Base-by-base conservation (phyloP, 2,329 filamentous ascomycete genomes). In the Karstenula rhodostoma region DNA sequence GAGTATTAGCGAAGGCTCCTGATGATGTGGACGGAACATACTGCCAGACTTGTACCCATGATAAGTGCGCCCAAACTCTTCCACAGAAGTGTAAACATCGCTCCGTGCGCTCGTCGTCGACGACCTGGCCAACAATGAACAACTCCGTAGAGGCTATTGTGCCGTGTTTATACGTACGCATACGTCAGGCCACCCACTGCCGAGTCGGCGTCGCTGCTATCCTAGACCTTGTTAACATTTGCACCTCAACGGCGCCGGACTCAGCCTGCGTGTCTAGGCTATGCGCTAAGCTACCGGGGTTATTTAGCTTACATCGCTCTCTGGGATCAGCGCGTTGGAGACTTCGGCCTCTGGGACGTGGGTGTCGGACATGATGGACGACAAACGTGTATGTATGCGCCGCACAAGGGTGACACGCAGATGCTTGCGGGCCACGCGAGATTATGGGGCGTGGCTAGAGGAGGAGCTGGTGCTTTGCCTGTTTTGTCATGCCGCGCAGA, bases 11-110 rank as follows among this genome's bases (percentile, higher is more conserved):
- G 3, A 40, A 19, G 13, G 29, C 29, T 23, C 10, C 25, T 27
- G 25, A 23, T 9, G 25, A 46, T 9, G 29, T 50, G 4, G 17
- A 10, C n/a, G 19, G 9, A 49, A 51, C 64, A 51, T 60, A 64
- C 64, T 67, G 25, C 64, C 64, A 56, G 62, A 60, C 27, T 67
- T 67, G 32, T 62, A 67, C n/a, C 63, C 65, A 44, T 67, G 65
- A 62, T 67, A 67, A 2, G 65, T 67, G 15, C 63, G 46, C n/a
- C 65, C 65, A 23, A 62, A 65, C 48, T 67, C 65, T 29, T 67
- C 63, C 3, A 67, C 60, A 1, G 50, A 43, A 4, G 55, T 53
- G 52, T 67, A 65, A 6, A 65, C 42, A 8, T 67, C 64, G 1
- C 57, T 61, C 15, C 52, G n/a, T 17, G 58, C 62, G 40, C 59